These are phyloP conservation scores for Ceratocystis diversiconidia DNA, from an alignment of 2,329 filamentous ascomycete genomes.

Conservation along the genomic window DNA sequence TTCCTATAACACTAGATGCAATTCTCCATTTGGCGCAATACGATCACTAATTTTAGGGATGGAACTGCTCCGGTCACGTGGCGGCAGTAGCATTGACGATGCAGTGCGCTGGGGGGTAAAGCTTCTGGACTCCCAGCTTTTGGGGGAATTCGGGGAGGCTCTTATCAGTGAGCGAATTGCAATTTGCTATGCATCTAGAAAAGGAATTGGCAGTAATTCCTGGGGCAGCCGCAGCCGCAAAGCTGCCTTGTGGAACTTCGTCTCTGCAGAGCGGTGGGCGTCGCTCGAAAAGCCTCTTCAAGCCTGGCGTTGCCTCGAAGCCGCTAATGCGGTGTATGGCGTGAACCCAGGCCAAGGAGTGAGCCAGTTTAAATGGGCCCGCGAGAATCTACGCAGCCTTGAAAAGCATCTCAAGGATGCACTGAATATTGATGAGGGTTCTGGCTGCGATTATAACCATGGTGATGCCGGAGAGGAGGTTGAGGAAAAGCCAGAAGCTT, in stretches of 20 bases:
- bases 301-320: slow-evolving; percentile 61
- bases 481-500: slow-evolving; percentile 15
- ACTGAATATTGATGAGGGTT: slow-evolving; percentile 2
- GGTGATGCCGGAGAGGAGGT: background rate
- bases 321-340: slow-evolving; percentile 10
- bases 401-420: slow-evolving; percentile 12
- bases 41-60: slow-evolving; percentile 62
- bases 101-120: slow-evolving; percentile 73
- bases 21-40: slow-evolving; percentile 62
- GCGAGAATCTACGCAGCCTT: slow-evolving; percentile 12
- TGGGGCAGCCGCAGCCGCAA: slow-evolving; percentile 68
- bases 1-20: slow-evolving; percentile 78
- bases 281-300: slow-evolving; percentile 61
- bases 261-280: slow-evolving; percentile 75
- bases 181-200: slow-evolving; percentile 65
- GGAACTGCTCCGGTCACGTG: slow-evolving; percentile 70
- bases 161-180: slow-evolving; percentile 77
- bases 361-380: slow-evolving; percentile 10
- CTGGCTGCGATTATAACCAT: background rate
- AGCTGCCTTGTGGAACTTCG: slow-evolving; percentile 74
- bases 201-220: slow-evolving; percentile 47
- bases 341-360: slow-evolving; percentile 8
- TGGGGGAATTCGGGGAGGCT: slow-evolving; percentile 63
- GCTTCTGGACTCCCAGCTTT: slow-evolving; percentile 62
- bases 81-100: slow-evolving; percentile 68